Evolutionary conservation across 495 filamentous ascomycete species (phyloP), one percentile per base, ranked within the genome.

Genomic region (Delitschia confertaspora): DNA sequence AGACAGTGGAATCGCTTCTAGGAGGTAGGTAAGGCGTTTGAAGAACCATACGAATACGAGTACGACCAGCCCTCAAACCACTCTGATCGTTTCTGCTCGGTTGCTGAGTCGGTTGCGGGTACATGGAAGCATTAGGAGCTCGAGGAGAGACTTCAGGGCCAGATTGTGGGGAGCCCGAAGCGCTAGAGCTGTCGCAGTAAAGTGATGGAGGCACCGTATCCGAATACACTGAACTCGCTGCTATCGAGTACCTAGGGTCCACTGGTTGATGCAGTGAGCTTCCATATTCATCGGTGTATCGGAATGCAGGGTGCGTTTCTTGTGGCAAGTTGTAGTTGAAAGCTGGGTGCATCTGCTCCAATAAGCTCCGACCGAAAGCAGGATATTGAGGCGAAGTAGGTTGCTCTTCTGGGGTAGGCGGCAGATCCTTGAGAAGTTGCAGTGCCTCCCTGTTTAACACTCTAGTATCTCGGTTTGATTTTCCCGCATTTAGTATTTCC

Each of bases 191-290:
- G 20, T 42, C n/a, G 33, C 53, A 46, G 47, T 50, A 51, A 4
- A 51, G 16, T 6, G 53, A 56, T n/a, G 42, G 42, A 3, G 53
- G 35, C 4, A 44, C 22, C 20, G 20, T 27, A 18, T 51, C 47
- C 0, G 53, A 56, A 24, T 56, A 56, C 8, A 43, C 36, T 3
- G 53, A 56, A 24, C 53, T 53, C 6, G 42, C 38, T 6, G 20
- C 29, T 17, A 41, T 45, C 9, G 33, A n/a, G n/a, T n/a, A n/a
- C n/a, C n/a, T n/a, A n/a, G n/a, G n/a, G n/a, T n/a, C n/a, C n/a
- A n/a, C n/a, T n/a, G n/a, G n/a, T n/a, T n/a, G n/a, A n/a, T n/a
- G n/a, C n/a, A n/a, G n/a, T n/a, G n/a, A n/a, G n/a, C n/a, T n/a
- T n/a, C n/a, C n/a, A n/a, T n/a, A n/a, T n/a, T n/a, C n/a, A n/a